These are phyloP conservation scores for Amylocystis lapponica DNA, from an alignment of 768 basidiomycete genomes.

Conservation along the genomic window DNA sequence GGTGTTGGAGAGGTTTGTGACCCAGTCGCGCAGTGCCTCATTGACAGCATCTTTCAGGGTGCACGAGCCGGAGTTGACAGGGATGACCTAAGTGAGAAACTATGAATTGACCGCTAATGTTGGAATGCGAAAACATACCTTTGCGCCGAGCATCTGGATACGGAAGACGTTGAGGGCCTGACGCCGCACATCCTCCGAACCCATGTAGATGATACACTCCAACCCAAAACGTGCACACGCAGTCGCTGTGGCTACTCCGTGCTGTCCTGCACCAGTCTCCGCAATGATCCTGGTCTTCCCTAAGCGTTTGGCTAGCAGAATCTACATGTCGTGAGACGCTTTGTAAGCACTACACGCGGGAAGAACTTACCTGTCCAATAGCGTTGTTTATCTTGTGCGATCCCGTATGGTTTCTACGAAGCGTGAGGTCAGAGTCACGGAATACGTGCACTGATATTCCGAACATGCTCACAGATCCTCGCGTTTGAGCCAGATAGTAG, in stretches of 20 bases:
- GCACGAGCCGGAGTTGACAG: conserved; percentile 88
- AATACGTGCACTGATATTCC: conserved; percentile 2
- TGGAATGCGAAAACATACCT: conserved; percentile 40
- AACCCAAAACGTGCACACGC: conserved; percentile 95
- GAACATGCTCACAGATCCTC: conserved; percentile 67
- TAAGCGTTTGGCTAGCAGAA: conserved; percentile 86
- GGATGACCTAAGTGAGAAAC: conserved; percentile 62
- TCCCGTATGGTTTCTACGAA: conserved; percentile 88
- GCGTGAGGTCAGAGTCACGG: conserved; percentile 1
- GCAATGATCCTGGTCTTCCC: conserved; percentile 98
- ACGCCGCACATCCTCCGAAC: conserved; percentile 91
- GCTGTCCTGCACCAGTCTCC: conserved; percentile 98
- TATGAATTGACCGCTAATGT: neutral
- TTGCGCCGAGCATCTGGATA: conserved; percentile 94
- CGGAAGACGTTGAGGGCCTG: conserved; percentile 98
- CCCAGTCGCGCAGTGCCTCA: conserved; percentile 98
- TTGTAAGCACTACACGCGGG: no score
- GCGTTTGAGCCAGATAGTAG: conserved; percentile 96
- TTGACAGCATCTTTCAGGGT: conserved; percentile 98
- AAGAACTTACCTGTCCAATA: conserved; percentile 71
- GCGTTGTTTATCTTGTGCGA: conserved; percentile 99
- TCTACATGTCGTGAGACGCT: conserved; percentile 47
- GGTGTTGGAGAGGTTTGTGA: conserved; percentile 88
- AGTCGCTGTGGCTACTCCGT: conserved; percentile 98
- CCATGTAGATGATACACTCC: conserved; percentile 98